phyloP scores from a whole-genome alignment of 2,329 filamentous ascomycete species.

The Xylariales sp. region DNA sequence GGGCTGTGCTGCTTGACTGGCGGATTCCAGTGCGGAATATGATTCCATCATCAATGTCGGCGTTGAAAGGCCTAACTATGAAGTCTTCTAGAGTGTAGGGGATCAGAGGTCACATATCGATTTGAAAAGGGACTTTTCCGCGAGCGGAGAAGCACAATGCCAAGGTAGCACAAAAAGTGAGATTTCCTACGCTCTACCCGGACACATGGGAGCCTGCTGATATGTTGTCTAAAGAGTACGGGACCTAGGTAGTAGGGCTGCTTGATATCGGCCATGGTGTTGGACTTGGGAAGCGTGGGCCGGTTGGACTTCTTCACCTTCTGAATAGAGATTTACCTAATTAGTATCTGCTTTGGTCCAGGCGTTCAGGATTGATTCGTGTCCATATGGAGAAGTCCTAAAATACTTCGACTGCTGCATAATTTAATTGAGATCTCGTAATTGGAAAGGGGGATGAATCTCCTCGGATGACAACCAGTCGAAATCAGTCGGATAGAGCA shows the following conservation, averaged over 20 bases:
- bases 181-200: constrained; percentile 1
- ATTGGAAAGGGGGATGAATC: constrained; percentile 8
- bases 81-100: constrained; percentile 1
- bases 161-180: neutral
- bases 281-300: constrained; percentile 23
- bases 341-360: constrained; percentile 5
- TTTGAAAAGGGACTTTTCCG: neutral
- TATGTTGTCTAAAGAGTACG: neutral
- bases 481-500: constrained; percentile 10
- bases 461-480: neutral
- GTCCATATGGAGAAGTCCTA: constrained; percentile 1
- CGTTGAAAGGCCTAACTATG: constrained; percentile 15
- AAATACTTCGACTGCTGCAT: neutral
- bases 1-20: constrained; percentile 16
- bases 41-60: constrained; percentile 15
- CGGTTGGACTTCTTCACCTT: constrained; percentile 23
- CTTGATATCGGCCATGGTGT: constrained; percentile 18
- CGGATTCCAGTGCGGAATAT: constrained; percentile 4
- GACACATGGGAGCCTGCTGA: neutral
- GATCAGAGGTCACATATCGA: constrained; percentile 5
- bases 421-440: neutral
- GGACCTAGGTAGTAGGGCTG: constrained; percentile 8
- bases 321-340: neutral
- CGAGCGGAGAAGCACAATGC: neutral
- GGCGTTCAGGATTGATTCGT: constrained; percentile 22